Percentiles rank a stretch among this genome's conserved stretches.
phyloP scores from a whole-genome alignment of 495 filamentous ascomycete genomes.

The Aspergillus avenaceus region DNA sequence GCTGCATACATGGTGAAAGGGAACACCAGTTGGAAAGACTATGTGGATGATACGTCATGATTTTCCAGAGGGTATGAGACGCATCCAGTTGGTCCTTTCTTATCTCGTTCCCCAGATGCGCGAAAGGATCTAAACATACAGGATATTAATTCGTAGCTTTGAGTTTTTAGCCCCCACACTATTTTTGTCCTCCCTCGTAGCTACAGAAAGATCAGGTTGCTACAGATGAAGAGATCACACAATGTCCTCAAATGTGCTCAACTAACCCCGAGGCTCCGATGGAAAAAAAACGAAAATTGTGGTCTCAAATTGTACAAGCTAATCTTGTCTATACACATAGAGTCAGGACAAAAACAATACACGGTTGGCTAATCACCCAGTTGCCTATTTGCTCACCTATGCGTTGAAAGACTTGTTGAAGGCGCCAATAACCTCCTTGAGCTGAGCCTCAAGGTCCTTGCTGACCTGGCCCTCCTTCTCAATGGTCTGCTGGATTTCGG shows the following conservation, averaged over 20 bases:
- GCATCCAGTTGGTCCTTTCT: slow-evolving; percentile 6
- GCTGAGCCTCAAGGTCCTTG: slow-evolving; percentile 87
- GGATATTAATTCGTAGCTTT: slow-evolving; percentile 48
- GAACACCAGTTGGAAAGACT: slow-evolving; percentile 11
- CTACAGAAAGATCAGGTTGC: slow-evolving; percentile 17
- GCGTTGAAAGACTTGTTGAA: slow-evolving; percentile 93
- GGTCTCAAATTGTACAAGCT: slow-evolving; percentile 54
- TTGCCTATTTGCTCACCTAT: slow-evolving; percentile 46
- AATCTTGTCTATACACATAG: slow-evolving; percentile 51
- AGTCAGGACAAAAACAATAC: slow-evolving; percentile 43
- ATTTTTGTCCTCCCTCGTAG: slow-evolving; percentile 15
- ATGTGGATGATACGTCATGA: slow-evolving; percentile 10
- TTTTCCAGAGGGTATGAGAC: slow-evolving; percentile 7
- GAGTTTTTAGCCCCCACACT: slow-evolving; percentile 14
- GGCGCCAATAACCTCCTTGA: slow-evolving; percentile 70
- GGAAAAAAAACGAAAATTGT: slow-evolving; percentile 43
- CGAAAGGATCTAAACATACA: slow-evolving; percentile 49
- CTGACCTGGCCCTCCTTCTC: slow-evolving; percentile 93
- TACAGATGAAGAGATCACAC: slow-evolving; percentile 6
- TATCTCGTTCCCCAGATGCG: slow-evolving; percentile 34
- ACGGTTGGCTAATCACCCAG: slow-evolving; percentile 31
- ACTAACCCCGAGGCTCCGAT: slow-evolving; percentile 17
- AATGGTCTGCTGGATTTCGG: slow-evolving; percentile 78
- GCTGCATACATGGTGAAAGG: slow-evolving; percentile 24
- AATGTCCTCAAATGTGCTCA: slow-evolving; percentile 17